phyloP scores from a whole-genome alignment of 192 early-diverging fungal species.

The Coemansia sp. region DNA sequence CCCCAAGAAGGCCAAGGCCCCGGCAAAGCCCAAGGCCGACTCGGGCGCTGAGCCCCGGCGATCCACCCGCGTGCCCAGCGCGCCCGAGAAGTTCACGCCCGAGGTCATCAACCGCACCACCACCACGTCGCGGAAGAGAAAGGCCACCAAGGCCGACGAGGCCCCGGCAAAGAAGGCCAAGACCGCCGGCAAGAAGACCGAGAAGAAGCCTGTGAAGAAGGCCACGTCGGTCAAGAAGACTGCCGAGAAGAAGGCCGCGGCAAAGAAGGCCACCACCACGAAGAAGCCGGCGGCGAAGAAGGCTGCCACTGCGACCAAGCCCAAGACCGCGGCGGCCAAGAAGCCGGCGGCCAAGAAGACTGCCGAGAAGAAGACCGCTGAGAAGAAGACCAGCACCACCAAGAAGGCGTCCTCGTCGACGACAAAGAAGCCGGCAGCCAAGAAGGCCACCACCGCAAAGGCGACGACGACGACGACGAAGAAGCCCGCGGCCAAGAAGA shows the following conservation, averaged over 20 bases:
- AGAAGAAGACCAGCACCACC: conserved; percentile 14
- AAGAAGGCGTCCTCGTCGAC: conserved; percentile 22
- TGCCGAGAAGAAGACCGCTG: conserved; percentile 5
- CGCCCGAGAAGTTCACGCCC: conserved; percentile 42
- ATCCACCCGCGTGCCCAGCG: conserved; percentile 34
- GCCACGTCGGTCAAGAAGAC: conserved; percentile 12
- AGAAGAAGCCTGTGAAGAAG: conserved; percentile 14
- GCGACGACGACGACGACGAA: conserved; percentile 12
- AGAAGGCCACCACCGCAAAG: conserved; percentile 15
- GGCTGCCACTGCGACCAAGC: conserved; percentile 20
- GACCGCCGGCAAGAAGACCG: conserved; percentile 8
- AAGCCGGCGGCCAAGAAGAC: conserved; percentile 8
- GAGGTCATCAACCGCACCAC: conserved; percentile 22
- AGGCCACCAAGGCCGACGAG: conserved; percentile 19
- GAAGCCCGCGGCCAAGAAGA: conserved; percentile 8
- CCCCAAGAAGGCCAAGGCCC: conserved; percentile 36
- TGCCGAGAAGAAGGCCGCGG: conserved; percentile 10
- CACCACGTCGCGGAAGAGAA: conserved; percentile 34
- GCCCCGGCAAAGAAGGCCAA: conserved; percentile 22
- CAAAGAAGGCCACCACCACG: conserved; percentile 17
- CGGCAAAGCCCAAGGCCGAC: conserved; percentile 28
- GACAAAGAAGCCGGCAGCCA: background rate
- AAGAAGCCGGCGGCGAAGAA: conserved; percentile 7
- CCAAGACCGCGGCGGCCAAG: conserved; percentile 15
- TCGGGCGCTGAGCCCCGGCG: conserved; percentile 29